Conservation (phyloP, 495 filamentous ascomycete genomes). For the Aspergillus taichungensis region DNA sequence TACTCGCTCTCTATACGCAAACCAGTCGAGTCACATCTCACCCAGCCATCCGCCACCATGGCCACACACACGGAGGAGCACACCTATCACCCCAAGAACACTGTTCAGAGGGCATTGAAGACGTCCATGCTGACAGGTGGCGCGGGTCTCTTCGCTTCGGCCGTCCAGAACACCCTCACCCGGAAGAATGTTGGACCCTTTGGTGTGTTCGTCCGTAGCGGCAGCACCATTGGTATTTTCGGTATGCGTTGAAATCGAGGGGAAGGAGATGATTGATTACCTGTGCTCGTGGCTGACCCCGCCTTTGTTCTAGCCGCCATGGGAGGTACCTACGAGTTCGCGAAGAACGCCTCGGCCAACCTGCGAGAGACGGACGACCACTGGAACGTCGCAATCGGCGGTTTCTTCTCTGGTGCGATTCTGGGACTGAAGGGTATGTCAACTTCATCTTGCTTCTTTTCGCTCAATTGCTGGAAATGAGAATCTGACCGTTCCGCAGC, state of each 20-base stretch:
- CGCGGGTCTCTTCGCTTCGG: slow-evolving; percentile 62
- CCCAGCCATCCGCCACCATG: slow-evolving; percentile 33
- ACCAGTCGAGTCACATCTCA: slow-evolving; percentile 13
- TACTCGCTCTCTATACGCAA: slow-evolving; percentile 8
- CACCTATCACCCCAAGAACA: slow-evolving; percentile 70
- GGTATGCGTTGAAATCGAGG: slow-evolving; percentile 40
- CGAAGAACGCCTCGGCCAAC: slow-evolving; percentile 63
- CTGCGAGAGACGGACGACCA: slow-evolving; percentile 66
- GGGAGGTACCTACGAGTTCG: slow-evolving; percentile 72
- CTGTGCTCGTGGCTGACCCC: slow-evolving; percentile 12
- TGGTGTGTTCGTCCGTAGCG: slow-evolving; percentile 67
- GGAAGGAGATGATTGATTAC: neutral
- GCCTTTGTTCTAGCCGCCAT: slow-evolving; percentile 53
- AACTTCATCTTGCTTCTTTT: neutral
- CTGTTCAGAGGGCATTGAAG: slow-evolving; percentile 55
- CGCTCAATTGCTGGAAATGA: neutral
- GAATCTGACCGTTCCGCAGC: slow-evolving; percentile 35
- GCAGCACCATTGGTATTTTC: slow-evolving; percentile 55
- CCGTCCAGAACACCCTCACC: slow-evolving; percentile 75
- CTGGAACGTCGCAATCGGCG: slow-evolving; percentile 61
- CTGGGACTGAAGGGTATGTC: slow-evolving; percentile 54
- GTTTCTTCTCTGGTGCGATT: slow-evolving; percentile 62
- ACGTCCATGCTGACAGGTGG: slow-evolving; percentile 55
- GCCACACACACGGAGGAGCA: slow-evolving; percentile 40
- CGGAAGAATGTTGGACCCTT: slow-evolving; percentile 68